A percentile compares a stretch with the other conserved stretches of the same genome.
Conservation (phyloP, 768 basidiomycete species). For the Pleurotus salmoneostramineus region DNA sequence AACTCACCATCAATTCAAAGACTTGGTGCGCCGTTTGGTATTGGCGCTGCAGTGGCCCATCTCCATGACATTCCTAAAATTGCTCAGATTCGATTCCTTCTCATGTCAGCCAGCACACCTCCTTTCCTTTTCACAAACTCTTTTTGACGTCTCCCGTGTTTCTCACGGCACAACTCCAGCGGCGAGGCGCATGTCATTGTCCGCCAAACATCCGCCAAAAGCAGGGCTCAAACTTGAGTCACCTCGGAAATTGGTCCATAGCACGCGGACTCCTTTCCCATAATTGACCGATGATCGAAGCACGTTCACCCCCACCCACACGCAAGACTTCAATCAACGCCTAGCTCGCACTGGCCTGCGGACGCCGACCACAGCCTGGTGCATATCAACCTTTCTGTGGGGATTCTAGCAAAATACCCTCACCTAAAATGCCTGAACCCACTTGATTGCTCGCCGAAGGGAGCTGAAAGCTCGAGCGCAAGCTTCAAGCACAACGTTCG, state of each 20-base stretch:
- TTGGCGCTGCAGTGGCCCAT: neutral
- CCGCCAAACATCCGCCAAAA: neutral
- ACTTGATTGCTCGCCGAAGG: too few relatives aligned
- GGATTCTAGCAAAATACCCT: too few relatives aligned
- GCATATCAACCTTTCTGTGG: too few relatives aligned
- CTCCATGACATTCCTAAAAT: neutral
- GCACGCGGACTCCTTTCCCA: neutral
- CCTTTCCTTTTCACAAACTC: neutral
- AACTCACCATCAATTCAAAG: neutral
- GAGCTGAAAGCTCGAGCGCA: neutral
- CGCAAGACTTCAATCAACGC: neutral
- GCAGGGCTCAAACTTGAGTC: neutral
- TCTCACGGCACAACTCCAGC: neutral
- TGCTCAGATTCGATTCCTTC: neutral
- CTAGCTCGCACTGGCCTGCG: neutral
- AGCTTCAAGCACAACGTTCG: neutral
- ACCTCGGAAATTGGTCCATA: too few relatives aligned
- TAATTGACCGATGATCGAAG: neutral
- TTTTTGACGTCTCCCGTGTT: neutral
- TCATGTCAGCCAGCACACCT: neutral
- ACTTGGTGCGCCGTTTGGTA: neutral
- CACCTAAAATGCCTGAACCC: too few relatives aligned
- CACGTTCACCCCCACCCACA: neutral
- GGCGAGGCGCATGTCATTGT: neutral
- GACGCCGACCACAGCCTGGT: too few relatives aligned